A percentile compares a stretch with the other conserved stretches of the same genome.
These are phyloP conservation scores for Rhamnella rubrinervis DNA, from an alignment of 331 rosid species.

Conservation along the genomic window DNA sequence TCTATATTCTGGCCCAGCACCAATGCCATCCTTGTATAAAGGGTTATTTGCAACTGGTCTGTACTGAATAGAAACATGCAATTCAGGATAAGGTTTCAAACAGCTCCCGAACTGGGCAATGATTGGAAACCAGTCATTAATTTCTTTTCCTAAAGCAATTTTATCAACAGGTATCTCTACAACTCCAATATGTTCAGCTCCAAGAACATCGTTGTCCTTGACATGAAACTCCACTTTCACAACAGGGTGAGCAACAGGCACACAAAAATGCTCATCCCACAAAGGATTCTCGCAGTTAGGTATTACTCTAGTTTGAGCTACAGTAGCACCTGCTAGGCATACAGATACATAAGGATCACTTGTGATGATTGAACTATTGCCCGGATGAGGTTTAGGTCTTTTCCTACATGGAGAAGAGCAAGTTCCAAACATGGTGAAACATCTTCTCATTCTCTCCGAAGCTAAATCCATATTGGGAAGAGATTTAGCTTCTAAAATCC, in stretches of 20 bases:
- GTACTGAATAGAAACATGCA: constrained; percentile 58
- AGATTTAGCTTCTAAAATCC: constrained; percentile 67
- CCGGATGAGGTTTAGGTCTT: constrained; percentile 38
- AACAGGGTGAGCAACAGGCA: constrained; percentile 70
- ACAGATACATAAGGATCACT: constrained; percentile 80
- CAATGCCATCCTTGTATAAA: constrained; percentile 23
- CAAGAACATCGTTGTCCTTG: constrained; percentile 67
- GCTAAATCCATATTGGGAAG: constrained; percentile 78
- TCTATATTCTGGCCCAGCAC: constrained; percentile 11
- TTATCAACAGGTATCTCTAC: constrained; percentile 55
- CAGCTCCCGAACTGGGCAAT: constrained; percentile 45
- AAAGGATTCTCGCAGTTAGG: constrained; percentile 60
- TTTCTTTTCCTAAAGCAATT: constrained; percentile 33
- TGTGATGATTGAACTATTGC: constrained; percentile 50
- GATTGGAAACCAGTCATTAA: constrained; percentile 69
- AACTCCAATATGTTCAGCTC: constrained; percentile 74
- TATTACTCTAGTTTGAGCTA: constrained; percentile 63
- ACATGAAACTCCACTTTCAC: constrained; percentile 54
- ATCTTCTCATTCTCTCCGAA: constrained; percentile 51
- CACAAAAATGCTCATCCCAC: constrained; percentile 66
- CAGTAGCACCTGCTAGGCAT: constrained; percentile 63
- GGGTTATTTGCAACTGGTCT: constrained; percentile 29
- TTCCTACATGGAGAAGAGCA: constrained; percentile 48
- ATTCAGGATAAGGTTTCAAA: constrained; percentile 57
- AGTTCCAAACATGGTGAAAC: constrained; percentile 50